Evolutionary conservation across 345 rosid genomes (phyloP), one percentile per base, ranked within the genome.

Genomic region (Rhodamnia argentea): DNA sequence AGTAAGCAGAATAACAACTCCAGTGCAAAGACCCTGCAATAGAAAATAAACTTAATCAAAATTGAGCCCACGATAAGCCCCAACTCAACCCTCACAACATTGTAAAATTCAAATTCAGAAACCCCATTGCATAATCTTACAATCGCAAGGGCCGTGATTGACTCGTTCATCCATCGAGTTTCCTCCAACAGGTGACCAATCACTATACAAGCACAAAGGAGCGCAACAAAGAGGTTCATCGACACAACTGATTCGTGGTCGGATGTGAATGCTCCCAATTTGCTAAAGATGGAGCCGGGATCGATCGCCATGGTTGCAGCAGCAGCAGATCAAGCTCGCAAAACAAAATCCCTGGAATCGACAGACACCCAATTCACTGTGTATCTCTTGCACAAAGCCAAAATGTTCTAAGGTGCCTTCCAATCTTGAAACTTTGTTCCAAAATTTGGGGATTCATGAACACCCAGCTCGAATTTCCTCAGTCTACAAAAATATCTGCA

Each of bases 181-280:
- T 96, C 95, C 88, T 96, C 98, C 26, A 96, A 88, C n/a, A 96
- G 89, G 88, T 95, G 99, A 27, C 99, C 99, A 11, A 95, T 90
- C 81, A 96, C 93, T 42, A 96, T 95, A 84, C 98, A 96, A 16
- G 90, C 96, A 44, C 98, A 94, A 56, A 96, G 95, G 82, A 96
- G 92, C 44, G 98, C 98, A 18, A 96, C 99, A 83, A 95, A 96
- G 78, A 96, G 90, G 92, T 95, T 96, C 92, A 96, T 93, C 5
- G 99, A 93, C 85, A 94, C 98, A 27, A 96, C 93, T 16, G 98
- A 96, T 20, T 89, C 87, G 53, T 95, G 97, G 89, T 95, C 98
- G 2, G 98, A 95, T 52, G 88, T 87, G 0, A 90, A 53, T 23
- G 91, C 84, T 50, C 82, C 87, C 87, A 82, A 91, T 27, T 83